Evolutionary conservation across 768 basidiomycete genomes (phyloP), one percentile per base, ranked within the genome.

Genomic region (Tricholoma flavovirens): DNA sequence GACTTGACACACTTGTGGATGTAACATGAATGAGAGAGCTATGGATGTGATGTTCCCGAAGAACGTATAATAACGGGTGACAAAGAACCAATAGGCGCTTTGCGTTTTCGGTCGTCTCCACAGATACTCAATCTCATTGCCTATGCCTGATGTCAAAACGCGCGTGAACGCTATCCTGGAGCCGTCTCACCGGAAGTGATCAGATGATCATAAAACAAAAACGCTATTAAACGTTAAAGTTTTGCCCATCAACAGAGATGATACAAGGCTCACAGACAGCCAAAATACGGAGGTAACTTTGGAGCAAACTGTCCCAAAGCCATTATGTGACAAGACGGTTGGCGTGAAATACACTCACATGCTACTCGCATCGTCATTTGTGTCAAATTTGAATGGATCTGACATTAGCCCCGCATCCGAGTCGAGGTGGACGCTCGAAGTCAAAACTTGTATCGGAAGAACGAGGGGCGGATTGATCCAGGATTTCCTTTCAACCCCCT

Each of bases 31-130:
- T 3, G 60, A 67, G 32, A 74, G 60, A 14, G 69, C 55, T 2
- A 64, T 60, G n/a, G 72, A 67, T 7, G 59, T 61, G 12, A 75
- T 61, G 49, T 73, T 73, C 29, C 73, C 75, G 42, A 77, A 64
- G 49, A 79, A 69, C 2, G 77, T 70, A 29, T 77, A 59, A 54
- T 83, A 83, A 5, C 81, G 77, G 57, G 80, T 80, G 32, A 78
- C 48, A 49, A 78, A 75, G 64, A 83, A 83, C 61, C 75, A 70
- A 30, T 72, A 70, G 2, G 77, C 69, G 52, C 77, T 74, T 8
- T 59, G 50, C 1, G 66, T 69, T 53, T 73, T 74, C 1, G 72
- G 73, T 45, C 71, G 68, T 52, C 66, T 65, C 82, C 82, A 83
- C 5, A 83, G 61, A 51, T 72, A 71, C 14, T 67, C 61, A 35